These are phyloP conservation scores for Sanghuangporus sanghuang DNA, from an alignment of 1,284 basidiomycete species.

Conservation along the genomic window DNA sequence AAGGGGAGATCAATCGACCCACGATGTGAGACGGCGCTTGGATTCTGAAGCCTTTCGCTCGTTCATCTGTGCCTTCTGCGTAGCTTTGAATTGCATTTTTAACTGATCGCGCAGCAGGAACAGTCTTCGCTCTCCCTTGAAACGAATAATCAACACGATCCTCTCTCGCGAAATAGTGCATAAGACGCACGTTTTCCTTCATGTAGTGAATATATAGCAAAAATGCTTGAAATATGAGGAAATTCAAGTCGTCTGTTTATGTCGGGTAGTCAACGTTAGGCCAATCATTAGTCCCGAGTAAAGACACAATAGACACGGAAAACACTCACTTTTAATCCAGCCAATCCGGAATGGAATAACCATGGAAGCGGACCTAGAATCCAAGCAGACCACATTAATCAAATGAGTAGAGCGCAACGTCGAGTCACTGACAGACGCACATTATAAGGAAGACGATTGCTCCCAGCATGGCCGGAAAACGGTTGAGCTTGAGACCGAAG, in stretches of 20 bases:
- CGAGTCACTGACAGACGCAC: constrained; percentile 32
- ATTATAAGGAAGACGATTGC: constrained; percentile 54
- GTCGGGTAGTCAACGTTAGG: not conserved
- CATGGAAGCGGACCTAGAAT: constrained; percentile 41
- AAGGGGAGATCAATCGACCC: constrained; percentile 23
- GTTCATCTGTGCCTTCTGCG: constrained; percentile 81
- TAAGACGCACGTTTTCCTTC: constrained; percentile 39
- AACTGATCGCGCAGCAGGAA: constrained; percentile 65
- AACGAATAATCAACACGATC: not conserved
- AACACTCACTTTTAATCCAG: constrained; percentile 50
- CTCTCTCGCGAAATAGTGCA: not conserved
- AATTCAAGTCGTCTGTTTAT: constrained; percentile 56
- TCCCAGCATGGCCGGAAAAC: constrained; percentile 61
- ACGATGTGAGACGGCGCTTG: constrained; percentile 78
- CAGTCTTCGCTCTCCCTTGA: constrained; percentile 50
- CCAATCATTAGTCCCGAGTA: not conserved
- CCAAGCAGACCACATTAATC: not conserved
- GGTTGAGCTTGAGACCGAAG: constrained; percentile 68
- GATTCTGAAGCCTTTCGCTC: constrained; percentile 77
- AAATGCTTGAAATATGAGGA: constrained; percentile 57
- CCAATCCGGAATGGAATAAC: constrained; percentile 48
- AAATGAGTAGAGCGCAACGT: not conserved
- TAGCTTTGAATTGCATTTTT: constrained; percentile 72
- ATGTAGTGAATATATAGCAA: constrained; percentile 52
- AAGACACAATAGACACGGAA: not conserved